Evolutionary conservation across 1,284 basidiomycete genomes (phyloP), one percentile per base, ranked within the genome.

Genomic region (Pseudozyma sp.): DNA sequence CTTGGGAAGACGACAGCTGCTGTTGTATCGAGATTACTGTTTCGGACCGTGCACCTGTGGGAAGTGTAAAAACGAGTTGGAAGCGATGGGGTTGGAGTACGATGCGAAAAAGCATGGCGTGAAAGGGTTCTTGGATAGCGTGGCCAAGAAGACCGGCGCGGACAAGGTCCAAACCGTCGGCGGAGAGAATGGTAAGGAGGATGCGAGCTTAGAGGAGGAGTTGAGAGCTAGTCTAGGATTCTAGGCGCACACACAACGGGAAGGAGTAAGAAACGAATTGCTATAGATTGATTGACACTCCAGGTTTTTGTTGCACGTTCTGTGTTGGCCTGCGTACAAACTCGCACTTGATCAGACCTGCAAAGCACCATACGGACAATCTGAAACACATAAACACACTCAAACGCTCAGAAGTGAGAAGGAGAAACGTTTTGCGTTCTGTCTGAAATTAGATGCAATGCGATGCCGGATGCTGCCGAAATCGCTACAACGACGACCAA

Each of bases 1-100:
- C 3, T 87, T 92, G 34, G 86, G 86, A 11, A 87, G 87, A 59
- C 88, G 93, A 19, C 87, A 90, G 53, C 83, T 87, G 49, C 87
- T 89, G 69, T 85, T 95, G 44, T 86, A 89, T 64, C 34, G 81
- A 43, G 81, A 83, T 42, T 81, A 80, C 55, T 80, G 81, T 39
- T 81, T 82, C 49, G 81, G 78, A 1, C 81, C 80, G 0, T 83
- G 91, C 89, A 57, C 92, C 90, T 94, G 93, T 89, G 44, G 92
- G 1, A 70, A 63, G 40, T 71, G 78, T 21, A 59, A 31, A 7
- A 5, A 25, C 0, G 92, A 88, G 92, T 86, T 85, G 92, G 14
- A 21, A 1, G 35, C 21, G 18, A 11, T 74, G 1, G 62, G 62
- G 1, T 16, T 74, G 16, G 7, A 49, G 1, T 74, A 59, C 52